These are phyloP conservation scores for Fusarium palustre DNA, from an alignment of 2,329 filamentous ascomycete species.

Conservation along the genomic window DNA sequence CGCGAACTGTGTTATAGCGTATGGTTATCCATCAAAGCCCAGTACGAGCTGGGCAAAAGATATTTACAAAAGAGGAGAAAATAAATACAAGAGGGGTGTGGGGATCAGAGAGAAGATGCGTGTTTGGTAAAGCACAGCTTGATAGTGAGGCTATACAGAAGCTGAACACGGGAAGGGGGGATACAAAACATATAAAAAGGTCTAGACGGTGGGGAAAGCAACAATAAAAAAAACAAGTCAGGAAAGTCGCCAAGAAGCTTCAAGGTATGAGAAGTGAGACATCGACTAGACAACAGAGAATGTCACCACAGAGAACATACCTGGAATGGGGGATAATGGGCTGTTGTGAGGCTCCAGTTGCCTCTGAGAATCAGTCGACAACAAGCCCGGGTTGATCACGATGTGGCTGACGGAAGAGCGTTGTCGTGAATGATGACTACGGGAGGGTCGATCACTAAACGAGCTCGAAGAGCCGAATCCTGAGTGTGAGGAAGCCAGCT, in stretches of 20 bases:
- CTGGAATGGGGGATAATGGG: conserved; percentile 66
- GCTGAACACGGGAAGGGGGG: conserved; percentile 9
- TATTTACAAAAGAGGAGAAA: conserved; percentile 4
- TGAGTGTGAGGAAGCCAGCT: conserved; percentile 64
- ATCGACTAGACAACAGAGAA: conserved; percentile 25
- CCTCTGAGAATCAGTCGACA: conserved; percentile 49
- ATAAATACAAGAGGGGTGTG: conserved; percentile 1
- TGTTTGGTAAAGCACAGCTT: conserved; percentile 10
- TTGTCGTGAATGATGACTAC: conserved; percentile 64
- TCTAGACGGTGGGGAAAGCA: conserved; percentile 21
- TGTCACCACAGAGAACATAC: conserved; percentile 55
- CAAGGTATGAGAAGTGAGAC: conserved; percentile 40
- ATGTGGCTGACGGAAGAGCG: conserved; percentile 59
- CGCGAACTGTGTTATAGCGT: conserved; percentile 25
- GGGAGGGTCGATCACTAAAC: conserved; percentile 61
- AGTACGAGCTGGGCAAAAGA: conserved; percentile 9
- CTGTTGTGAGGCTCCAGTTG: conserved; percentile 45
- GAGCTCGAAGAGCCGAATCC: conserved; percentile 66
- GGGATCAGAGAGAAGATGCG: conserved; percentile 5
- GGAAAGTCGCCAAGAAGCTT: conserved; percentile 21
- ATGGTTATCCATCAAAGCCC: conserved; percentile 26
- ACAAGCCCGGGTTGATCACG: conserved; percentile 46
- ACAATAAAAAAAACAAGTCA: conserved; percentile 21
- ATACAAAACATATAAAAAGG: conserved; percentile 22
- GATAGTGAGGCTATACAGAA: conserved; percentile 6